Evolutionary conservation across 805 yeast species (phyloP).

Genomic region (Pichia cephalocereana): DNA sequence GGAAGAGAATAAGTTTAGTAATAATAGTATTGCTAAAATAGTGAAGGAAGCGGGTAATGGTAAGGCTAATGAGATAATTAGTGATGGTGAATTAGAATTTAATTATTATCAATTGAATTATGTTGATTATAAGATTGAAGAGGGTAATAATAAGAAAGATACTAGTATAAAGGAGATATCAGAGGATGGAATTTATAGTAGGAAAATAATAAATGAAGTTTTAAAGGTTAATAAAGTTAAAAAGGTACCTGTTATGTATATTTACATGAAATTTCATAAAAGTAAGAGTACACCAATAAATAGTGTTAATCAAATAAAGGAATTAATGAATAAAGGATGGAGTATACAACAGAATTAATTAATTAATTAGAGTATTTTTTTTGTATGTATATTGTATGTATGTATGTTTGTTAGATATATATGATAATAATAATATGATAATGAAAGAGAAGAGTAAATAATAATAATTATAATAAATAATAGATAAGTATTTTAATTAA

Average conservation of each 20-base stretch:
- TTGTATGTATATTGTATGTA: too few species aligned
- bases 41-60: conserved; percentile 3
- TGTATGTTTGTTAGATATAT: too few species aligned
- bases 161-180: neutral
- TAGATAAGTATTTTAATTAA: neutral
- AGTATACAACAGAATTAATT: conserved; percentile 3
- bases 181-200: neutral
- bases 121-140: conserved; percentile 13
- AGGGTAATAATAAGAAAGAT: neutral
- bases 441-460: neutral
- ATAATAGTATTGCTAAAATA: conserved; percentile 12
- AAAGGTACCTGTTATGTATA: conserved; percentile 19
- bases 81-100: neutral
- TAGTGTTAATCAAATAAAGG: conserved; percentile 5
- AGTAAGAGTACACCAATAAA: neutral
- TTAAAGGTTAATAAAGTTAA: conserved; percentile 8
- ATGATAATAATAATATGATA: too few species aligned
- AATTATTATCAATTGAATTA: conserved; percentile 18
- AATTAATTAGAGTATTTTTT: too few species aligned
- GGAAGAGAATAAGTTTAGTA: neutral
- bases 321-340: conserved; percentile 13
- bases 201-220: neutral
- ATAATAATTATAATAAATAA: neutral
- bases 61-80: neutral
- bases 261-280: conserved; percentile 14